These are phyloP conservation scores for Lasiodiplodia sp. DNA, from an alignment of 2,329 filamentous ascomycete genomes.

Conservation along the genomic window DNA sequence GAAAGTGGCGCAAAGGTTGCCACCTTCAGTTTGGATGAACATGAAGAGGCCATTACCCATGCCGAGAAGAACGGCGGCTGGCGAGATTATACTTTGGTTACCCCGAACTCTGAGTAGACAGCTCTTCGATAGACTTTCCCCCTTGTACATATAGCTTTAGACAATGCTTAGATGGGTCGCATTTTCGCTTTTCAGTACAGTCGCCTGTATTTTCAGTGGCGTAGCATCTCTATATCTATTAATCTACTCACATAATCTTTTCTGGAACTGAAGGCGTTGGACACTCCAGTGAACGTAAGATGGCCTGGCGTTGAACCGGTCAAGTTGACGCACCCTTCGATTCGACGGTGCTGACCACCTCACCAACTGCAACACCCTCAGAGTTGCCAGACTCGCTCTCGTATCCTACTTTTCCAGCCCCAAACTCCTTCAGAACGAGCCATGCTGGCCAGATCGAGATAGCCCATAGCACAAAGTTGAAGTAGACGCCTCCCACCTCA, in stretches of 20 bases:
- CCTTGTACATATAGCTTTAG: no score
- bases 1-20: background rate
- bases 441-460: constrained; percentile 70
- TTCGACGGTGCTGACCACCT: background rate
- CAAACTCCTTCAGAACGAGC: constrained; percentile 68
- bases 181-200: no score
- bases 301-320: background rate
- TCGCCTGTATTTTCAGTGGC: no score
- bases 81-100: background rate
- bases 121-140: no score
- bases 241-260: background rate
- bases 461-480: constrained; percentile 75
- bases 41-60: background rate
- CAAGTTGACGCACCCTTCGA: background rate
- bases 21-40: background rate
- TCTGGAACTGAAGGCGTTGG: no score
- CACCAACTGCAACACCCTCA: background rate
- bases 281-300: no score
- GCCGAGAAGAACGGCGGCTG: background rate
- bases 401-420: constrained; percentile 37
- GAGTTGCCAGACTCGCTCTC: background rate
- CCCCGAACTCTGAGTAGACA: background rate
- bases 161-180: no score
- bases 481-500: constrained; percentile 70
- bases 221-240: background rate